These are phyloP conservation scores for Huntiella moniliformis DNA, from an alignment of 2,329 filamentous ascomycete genomes.

Conservation along the genomic window DNA sequence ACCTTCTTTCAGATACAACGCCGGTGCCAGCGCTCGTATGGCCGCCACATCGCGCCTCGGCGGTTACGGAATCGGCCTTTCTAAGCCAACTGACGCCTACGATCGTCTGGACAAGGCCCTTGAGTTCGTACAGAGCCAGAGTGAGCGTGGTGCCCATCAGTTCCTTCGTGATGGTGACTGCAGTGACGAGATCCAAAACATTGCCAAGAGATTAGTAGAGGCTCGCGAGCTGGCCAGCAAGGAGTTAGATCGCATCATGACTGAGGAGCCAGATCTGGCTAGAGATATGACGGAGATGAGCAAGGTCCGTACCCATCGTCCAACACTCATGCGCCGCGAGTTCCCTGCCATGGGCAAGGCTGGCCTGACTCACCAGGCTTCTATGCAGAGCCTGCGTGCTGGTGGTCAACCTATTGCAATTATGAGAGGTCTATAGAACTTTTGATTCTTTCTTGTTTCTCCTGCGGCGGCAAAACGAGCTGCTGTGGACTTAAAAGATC, in stretches of 20 bases:
- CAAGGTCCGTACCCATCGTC: conserved; percentile 30
- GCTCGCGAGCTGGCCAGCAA: conserved; percentile 41
- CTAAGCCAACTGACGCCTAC: conserved; percentile 31
- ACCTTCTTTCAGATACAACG: conserved; percentile 24
- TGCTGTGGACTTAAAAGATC: conserved; percentile 7
- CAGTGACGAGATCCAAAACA: conserved; percentile 51
- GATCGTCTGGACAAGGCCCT: conserved; percentile 61
- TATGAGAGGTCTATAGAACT: background rate
- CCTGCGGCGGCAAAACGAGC: conserved; percentile 1
- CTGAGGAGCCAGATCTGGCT: conserved; percentile 30
- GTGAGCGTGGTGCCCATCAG: conserved; percentile 74
- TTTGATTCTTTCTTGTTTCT: conserved; percentile 1
- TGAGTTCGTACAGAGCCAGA: conserved; percentile 62
- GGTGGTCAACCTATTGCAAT: conserved; percentile 1
- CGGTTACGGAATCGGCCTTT: conserved; percentile 14
- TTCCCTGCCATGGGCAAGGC: conserved; percentile 15
- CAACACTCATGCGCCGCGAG: conserved; percentile 34
- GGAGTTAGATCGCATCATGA: conserved; percentile 37
- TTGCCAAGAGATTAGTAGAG: conserved; percentile 44
- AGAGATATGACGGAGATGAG: conserved; percentile 21
- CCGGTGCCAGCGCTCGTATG: conserved; percentile 9
- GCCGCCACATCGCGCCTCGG: conserved; percentile 1
- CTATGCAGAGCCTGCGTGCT: background rate
- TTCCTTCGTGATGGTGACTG: conserved; percentile 80
- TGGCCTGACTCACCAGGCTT: conserved; percentile 1